Conservation (phyloP, 2,329 filamentous ascomycete species). For the Fusarium zealandicum region DNA sequence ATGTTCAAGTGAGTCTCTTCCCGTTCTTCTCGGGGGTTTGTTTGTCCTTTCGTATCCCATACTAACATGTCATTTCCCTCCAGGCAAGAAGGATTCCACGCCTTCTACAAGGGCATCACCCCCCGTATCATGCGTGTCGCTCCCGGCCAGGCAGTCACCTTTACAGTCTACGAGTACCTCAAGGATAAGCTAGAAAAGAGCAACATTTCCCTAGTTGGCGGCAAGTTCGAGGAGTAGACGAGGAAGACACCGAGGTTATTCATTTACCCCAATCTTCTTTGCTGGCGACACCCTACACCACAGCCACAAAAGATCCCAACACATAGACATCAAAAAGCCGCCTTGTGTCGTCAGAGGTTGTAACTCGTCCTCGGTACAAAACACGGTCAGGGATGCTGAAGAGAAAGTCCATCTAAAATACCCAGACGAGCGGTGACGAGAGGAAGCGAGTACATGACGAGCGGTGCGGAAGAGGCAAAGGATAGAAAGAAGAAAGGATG, state of each 20-base stretch:
- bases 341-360: conserved; percentile 16
- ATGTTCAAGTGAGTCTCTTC: conserved; percentile 74
- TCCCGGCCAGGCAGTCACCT: conserved; percentile 85
- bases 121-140: conserved; percentile 97
- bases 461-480: conserved; percentile 11
- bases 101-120: conserved; percentile 99
- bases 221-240: conserved; percentile 70
- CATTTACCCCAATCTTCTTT: not conserved
- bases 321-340: not conserved
- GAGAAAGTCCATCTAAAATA: conserved; percentile 24
- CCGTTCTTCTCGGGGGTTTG: fast-evolving
- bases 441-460: too few relatives aligned
- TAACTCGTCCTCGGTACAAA: conserved; percentile 27
- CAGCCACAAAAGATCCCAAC: not conserved
- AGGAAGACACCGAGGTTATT: not conserved
- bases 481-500: conserved; percentile 37
- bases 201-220: conserved; percentile 65
- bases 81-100: conserved; percentile 88
- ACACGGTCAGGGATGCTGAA: conserved; percentile 24
- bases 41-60: not conserved
- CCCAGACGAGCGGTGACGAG: conserved; percentile 2
- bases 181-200: conserved; percentile 76
- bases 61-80: conserved; percentile 11
- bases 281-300: too few relatives aligned
- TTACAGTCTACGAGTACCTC: conserved; percentile 80